A percentile compares a stretch with the other conserved stretches of the same genome.
Conservation (phyloP, 23 red algal species). For the Pyropia haitanensis region DNA sequence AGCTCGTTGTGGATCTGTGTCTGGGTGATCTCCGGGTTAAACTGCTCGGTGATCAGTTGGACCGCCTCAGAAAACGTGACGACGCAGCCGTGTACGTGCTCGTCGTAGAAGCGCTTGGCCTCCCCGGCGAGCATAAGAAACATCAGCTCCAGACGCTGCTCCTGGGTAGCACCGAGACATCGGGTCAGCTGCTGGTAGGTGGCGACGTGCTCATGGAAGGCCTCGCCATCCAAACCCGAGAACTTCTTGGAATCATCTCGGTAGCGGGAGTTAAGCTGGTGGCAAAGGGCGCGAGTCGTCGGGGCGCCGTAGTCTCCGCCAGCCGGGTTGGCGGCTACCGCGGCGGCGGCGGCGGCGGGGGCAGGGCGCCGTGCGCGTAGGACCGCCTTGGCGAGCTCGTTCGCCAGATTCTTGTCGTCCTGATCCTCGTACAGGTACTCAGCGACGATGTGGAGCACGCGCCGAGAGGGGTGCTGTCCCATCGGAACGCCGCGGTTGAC, state of each 20-base stretch:
- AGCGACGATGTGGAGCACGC: background rate
- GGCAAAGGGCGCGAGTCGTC: too few relatives aligned
- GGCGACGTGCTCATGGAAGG: conserved; percentile 1
- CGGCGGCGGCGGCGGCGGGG: background rate
- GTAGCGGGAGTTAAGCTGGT: background rate
- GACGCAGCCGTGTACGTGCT: background rate
- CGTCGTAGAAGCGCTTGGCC: conserved; percentile 4
- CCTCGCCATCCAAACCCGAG: background rate
- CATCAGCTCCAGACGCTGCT: conserved; percentile 4
- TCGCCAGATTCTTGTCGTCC: background rate
- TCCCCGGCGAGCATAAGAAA: background rate
- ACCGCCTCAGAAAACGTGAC: background rate
- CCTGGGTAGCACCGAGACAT: background rate
- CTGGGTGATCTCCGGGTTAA: conserved; percentile 2
- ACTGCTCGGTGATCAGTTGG: background rate
- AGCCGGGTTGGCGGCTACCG: background rate
- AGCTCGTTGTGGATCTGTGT: conserved; percentile 6
- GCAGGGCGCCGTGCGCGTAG: background rate
- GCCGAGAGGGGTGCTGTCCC: background rate
- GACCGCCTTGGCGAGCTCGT: background rate
- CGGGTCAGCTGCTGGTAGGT: background rate
- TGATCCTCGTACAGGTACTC: background rate
- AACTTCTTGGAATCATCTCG: conserved; percentile 6
- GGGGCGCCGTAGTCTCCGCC: too few relatives aligned
- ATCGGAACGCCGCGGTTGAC: background rate